These are phyloP conservation scores for Ceriops tagal DNA, from an alignment of 345 rosid genomes.

Conservation along the genomic window DNA sequence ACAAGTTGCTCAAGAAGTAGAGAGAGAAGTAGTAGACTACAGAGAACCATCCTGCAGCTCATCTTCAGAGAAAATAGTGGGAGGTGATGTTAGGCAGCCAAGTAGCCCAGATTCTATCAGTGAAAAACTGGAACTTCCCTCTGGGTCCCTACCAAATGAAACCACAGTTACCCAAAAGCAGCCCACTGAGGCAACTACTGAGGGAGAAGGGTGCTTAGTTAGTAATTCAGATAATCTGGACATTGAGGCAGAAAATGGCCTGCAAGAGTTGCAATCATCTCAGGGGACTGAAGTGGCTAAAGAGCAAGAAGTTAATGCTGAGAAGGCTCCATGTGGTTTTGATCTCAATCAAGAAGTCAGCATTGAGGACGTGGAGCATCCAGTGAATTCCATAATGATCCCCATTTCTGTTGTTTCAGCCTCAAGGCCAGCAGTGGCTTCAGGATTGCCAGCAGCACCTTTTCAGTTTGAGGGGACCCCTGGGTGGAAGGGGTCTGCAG, in stretches of 20 bases:
- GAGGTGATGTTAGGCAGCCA: slow-evolving; percentile 40
- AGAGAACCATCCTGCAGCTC: slow-evolving; percentile 63
- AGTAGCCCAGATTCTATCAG: slow-evolving; percentile 48
- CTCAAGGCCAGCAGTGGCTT: slow-evolving; percentile 49
- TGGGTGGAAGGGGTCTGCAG: slow-evolving; percentile 75
- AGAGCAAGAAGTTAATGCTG: slow-evolving; percentile 46
- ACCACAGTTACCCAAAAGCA: slow-evolving; percentile 37
- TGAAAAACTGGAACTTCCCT: slow-evolving; percentile 26
- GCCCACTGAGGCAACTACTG: slow-evolving; percentile 36
- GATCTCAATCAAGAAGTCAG: slow-evolving; percentile 83
- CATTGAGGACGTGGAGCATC: slow-evolving; percentile 65
- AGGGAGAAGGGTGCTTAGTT: slow-evolving; percentile 27
- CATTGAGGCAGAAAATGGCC: slow-evolving; percentile 36
- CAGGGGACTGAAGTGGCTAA: slow-evolving; percentile 50
- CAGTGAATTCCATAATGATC: slow-evolving; percentile 39
- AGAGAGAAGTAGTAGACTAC: slow-evolving; percentile 63
- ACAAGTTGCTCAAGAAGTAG: slow-evolving; percentile 89
- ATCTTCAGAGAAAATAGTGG: slow-evolving; percentile 48
- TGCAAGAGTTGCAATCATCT: slow-evolving; percentile 51
- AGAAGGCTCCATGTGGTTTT: slow-evolving; percentile 58
- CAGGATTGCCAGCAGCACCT: slow-evolving; percentile 56
- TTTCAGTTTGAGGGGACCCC: slow-evolving; percentile 63
- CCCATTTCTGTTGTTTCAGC: slow-evolving; percentile 53
- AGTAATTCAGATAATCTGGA: slow-evolving; percentile 30
- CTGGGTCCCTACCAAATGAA: slow-evolving; percentile 36